A percentile compares a stretch with the other conserved stretches of the same genome.
Conservation (phyloP, 805 yeast species). For the Vanderwaltozyma polyspora region DNA sequence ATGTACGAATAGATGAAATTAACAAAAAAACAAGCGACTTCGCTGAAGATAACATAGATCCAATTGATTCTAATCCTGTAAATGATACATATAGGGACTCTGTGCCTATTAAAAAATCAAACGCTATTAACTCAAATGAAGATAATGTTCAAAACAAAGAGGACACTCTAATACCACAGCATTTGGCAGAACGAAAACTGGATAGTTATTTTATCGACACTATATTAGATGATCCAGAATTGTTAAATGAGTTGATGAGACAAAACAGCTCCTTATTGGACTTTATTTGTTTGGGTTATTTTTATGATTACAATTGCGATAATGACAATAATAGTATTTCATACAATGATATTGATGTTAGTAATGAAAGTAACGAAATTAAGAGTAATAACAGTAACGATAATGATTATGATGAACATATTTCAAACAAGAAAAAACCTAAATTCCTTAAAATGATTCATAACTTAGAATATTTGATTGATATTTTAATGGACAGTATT, state of each 20-base stretch:
- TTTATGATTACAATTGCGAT: conserved; percentile 13
- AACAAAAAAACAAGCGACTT: background rate
- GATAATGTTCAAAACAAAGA: background rate
- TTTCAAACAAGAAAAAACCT: conserved; percentile 2
- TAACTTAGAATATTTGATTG: conserved; percentile 24
- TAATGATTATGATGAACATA: no score
- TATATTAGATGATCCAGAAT: conserved; percentile 29
- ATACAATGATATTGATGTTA: background rate
- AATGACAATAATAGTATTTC: background rate
- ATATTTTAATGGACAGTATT: conserved; percentile 17
- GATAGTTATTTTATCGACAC: conserved; percentile 25
- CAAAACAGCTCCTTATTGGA: conserved; percentile 35
- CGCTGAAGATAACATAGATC: background rate
- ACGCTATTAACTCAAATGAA: background rate
- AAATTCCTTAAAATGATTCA: conserved; percentile 14
- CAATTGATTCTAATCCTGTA: background rate
- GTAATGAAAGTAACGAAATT: background rate
- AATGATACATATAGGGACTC: background rate
- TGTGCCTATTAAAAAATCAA: background rate
- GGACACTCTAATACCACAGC: background rate
- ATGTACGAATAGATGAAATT: background rate
- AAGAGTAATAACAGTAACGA: no score
- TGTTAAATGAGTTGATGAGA: conserved; percentile 28
- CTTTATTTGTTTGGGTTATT: conserved; percentile 38
- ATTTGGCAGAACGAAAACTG: conserved; percentile 1